Percentiles rank a stretch among this genome's conserved stretches.
phyloP scores from a whole-genome alignment of 1,139 yeast species.

The Candida sanyaensis region DNA sequence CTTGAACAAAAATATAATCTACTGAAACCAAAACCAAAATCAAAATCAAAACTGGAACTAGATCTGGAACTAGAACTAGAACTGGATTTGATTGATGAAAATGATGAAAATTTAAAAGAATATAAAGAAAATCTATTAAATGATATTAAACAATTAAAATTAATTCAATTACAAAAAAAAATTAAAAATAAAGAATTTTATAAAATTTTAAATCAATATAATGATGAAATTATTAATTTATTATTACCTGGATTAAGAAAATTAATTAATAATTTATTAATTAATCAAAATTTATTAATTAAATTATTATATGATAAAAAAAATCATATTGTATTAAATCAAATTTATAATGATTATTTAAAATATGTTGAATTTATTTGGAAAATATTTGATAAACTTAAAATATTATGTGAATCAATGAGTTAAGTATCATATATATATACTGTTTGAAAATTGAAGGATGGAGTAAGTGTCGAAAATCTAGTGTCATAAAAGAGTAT shows the following conservation, averaged over 20 bases:
- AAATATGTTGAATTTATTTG: not conserved
- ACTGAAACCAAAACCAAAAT: not conserved
- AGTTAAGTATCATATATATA: no score
- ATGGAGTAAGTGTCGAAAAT: no score
- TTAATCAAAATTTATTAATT: slow-evolving; percentile 3
- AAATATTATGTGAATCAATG: not conserved
- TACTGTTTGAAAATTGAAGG: no score
- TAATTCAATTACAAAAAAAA: slow-evolving; percentile 21
- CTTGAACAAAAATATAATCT: slow-evolving; percentile 18
- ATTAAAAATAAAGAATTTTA: slow-evolving; percentile 25
- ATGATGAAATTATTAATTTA: slow-evolving; percentile 24
- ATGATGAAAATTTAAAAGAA: not conserved
- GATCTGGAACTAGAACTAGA: not conserved
- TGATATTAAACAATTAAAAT: slow-evolving; percentile 28
- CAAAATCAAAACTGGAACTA: no score
- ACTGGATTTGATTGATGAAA: not conserved
- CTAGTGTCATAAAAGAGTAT: no score
- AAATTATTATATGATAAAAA: not conserved
- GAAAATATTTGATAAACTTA: not conserved
- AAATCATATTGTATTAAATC: slow-evolving; percentile 2
- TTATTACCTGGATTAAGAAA: slow-evolving; percentile 33
- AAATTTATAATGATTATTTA: slow-evolving; percentile 8
- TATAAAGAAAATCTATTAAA: slow-evolving; percentile 6
- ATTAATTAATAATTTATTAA: slow-evolving; percentile 12
- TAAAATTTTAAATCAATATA: slow-evolving; percentile 28